Evolutionary conservation across 345 rosid species (phyloP), one percentile per base, ranked within the genome.

Genomic region (Eucalyptus cloeziana): DNA sequence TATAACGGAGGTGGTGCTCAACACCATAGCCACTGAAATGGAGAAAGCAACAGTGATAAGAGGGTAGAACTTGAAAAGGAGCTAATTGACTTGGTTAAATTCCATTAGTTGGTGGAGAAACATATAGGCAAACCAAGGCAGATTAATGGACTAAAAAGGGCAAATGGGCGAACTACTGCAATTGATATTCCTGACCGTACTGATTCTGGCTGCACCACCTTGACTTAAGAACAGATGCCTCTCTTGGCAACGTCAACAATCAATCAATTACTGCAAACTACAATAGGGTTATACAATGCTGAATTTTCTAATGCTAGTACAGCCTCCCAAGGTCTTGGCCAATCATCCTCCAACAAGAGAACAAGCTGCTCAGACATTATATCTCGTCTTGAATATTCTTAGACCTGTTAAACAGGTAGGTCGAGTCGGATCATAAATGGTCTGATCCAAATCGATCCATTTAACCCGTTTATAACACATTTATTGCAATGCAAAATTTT

Each of bases 231-330:
- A 86, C 91, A 51, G 87, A 90, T 91, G 83, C 91, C 94, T 58
- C 95, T 94, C 91, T 91, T 96, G 93, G 88, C 97, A 89, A 95
- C 97, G 90, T 95, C 98, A 91, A 96, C 94, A 90, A 93, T 97
- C 87, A 91, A 90, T 90, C 96, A 95, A 93, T 87, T 96, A 58
- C 89, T 95, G 91, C 92, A 91, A 88, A 89, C 88, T 87, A 89
- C 88, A 1, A 88, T 95, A 88, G 90, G 92, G 86, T 92, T 90
- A 30, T 88, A 80, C 89, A 89, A 62, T 88, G 67, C 69, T 88
- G 94, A 91, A 88, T 50, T 89, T 88, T 90, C 88, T 47, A 90
- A 86, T 86, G 67, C 80, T 58, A 83, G 44, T 83, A 71, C 95
- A 58, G 86, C 93, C 89, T 94, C 94, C 30, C 96, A 94, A 91